Conservation (phyloP, 495 filamentous ascomycete species). For the Xanthoparmelia taractica region DNA sequence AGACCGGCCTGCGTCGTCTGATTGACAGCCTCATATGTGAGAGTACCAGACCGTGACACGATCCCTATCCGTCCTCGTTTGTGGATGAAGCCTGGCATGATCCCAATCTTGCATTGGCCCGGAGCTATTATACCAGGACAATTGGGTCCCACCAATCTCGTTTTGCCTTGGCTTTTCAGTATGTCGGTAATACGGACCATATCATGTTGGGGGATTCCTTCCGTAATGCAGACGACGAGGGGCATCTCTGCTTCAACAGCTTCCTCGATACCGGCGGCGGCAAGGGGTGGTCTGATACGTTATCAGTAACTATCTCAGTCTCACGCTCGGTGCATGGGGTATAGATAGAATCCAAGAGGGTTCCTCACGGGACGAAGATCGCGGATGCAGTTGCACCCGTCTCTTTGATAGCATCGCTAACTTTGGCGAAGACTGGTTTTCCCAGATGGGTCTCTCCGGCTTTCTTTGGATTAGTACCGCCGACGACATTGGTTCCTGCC, state of each 20-base stretch:
- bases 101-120: slow-evolving; percentile 99
- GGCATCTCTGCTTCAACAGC: slow-evolving; percentile 86
- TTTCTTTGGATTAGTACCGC: slow-evolving; percentile 98
- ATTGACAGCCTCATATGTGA: slow-evolving; percentile 99
- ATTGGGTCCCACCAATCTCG: slow-evolving; percentile 92
- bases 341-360: background rate
- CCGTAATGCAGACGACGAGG: slow-evolving; percentile 94
- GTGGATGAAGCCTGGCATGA: slow-evolving; percentile 99
- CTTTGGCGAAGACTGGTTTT: slow-evolving; percentile 86
- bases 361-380: slow-evolving; percentile 88
- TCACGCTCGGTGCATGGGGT: background rate
- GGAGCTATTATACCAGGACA: slow-evolving; percentile 96
- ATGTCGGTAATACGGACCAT: slow-evolving; percentile 99
- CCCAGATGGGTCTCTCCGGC: slow-evolving; percentile 83
- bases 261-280: slow-evolving; percentile 93
- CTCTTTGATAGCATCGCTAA: slow-evolving; percentile 81
- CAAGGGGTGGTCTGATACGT: slow-evolving; percentile 67
- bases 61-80: slow-evolving; percentile 98
- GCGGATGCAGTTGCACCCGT: slow-evolving; percentile 86
- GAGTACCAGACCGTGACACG: slow-evolving; percentile 93
- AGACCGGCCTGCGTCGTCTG: slow-evolving; percentile 96
- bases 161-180: slow-evolving; percentile 95
- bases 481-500: slow-evolving; percentile 89
- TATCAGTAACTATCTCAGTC: slow-evolving; percentile 8
- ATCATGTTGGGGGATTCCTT: slow-evolving; percentile 97